Percentiles rank a stretch among this genome's conserved stretches.
phyloP scores from a whole-genome alignment of 441 rosid genomes.

The Jatropha multifida region DNA sequence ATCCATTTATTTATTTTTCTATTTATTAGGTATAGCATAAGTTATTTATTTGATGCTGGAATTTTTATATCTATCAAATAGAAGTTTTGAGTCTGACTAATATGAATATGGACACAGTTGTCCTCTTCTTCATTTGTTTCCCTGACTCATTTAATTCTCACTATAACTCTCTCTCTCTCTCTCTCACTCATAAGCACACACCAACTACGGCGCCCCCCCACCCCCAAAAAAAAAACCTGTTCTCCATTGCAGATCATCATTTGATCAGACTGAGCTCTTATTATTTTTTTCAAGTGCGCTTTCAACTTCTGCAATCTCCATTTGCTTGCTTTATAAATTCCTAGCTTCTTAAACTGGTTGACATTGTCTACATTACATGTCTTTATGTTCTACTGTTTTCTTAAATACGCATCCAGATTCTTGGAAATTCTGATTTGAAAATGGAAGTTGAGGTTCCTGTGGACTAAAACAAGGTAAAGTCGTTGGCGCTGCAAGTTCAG shows the following conservation, averaged over 20 bases:
- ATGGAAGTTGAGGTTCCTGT: slow-evolving; percentile 78
- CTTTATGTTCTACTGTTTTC: background rate
- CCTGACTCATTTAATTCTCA: background rate
- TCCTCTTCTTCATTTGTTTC: background rate
- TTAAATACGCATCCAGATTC: slow-evolving; percentile 34
- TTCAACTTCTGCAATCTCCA: background rate
- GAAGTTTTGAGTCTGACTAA: background rate
- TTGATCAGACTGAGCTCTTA: background rate
- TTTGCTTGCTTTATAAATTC: background rate
- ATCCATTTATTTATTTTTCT: too few species aligned
- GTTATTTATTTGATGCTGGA: background rate
- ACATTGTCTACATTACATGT: background rate
- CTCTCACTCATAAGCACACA: background rate
- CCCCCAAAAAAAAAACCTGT: too few species aligned
- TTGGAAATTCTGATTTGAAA: slow-evolving; percentile 49
- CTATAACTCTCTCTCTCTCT: too few species aligned
- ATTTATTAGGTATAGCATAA: too few species aligned
- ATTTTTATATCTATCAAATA: background rate
- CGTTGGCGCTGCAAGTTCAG: background rate
- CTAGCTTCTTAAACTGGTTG: background rate
- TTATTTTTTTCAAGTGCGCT: background rate
- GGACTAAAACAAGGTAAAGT: slow-evolving; percentile 31
- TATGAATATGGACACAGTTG: background rate
- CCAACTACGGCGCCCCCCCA: too few species aligned
- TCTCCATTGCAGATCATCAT: too few species aligned